Evolutionary conservation across 495 filamentous ascomycete species (phyloP).

Genomic region (Penicillium lagena): DNA sequence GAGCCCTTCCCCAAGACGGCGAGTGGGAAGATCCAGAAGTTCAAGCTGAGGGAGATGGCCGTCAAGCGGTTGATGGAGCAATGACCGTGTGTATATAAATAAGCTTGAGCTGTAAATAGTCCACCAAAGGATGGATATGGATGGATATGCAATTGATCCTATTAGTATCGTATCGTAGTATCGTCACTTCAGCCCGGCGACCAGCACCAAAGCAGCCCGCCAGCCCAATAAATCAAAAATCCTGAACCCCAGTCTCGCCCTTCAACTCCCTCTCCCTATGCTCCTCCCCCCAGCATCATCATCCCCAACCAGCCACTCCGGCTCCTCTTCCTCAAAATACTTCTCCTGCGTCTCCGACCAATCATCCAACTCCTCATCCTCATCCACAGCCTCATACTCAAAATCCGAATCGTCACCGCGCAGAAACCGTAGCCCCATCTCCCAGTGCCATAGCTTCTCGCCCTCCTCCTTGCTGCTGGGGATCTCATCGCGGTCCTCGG

Average conservation of each 20-base stretch:
- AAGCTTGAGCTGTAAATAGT: not conserved
- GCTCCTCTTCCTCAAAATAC: constrained; percentile 75
- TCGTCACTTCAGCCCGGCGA: too few relatives aligned
- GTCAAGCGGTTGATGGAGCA: constrained; percentile 34
- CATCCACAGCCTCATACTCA: constrained; percentile 63
- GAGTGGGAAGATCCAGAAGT: constrained; percentile 97
- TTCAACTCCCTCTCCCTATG: constrained; percentile 28
- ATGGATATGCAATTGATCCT: too few relatives aligned
- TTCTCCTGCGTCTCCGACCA: constrained; percentile 54
- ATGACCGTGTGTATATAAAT: not conserved
- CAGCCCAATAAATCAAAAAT: constrained; percentile 48
- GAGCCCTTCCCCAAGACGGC: constrained; percentile 85
- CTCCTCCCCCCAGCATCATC: constrained; percentile 25
- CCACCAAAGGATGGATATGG: not conserved
- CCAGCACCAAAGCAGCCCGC: not conserved
- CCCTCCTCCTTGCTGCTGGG: constrained; percentile 60
- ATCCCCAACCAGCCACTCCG: constrained; percentile 51
- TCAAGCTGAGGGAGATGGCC: constrained; percentile 68
- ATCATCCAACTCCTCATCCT: constrained; percentile 64
- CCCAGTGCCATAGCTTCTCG: constrained; percentile 55
- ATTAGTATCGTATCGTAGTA: too few relatives aligned
- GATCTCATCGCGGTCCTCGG: constrained; percentile 50
- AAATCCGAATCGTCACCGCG: constrained; percentile 69
- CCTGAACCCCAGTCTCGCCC: constrained; percentile 76
- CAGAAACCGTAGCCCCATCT: constrained; percentile 65